Percentiles rank a stretch among this genome's conserved stretches.
phyloP scores from a whole-genome alignment of 805 yeast species.

The Candida oleophila region DNA sequence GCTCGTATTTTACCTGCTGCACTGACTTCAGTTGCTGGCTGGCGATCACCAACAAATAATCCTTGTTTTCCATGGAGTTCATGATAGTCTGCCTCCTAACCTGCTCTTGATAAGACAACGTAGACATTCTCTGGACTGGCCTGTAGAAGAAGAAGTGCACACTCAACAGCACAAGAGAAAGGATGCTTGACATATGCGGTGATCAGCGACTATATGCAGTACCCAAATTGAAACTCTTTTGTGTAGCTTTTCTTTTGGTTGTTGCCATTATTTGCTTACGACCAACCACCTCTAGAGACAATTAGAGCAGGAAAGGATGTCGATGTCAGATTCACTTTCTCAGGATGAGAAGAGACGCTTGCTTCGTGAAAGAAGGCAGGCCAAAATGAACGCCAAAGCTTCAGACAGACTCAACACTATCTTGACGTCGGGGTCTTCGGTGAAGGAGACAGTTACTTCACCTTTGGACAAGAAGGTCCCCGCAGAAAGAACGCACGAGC shows the following conservation, averaged over 20 bases:
- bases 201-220: no score
- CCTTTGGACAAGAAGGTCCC: conserved; percentile 27
- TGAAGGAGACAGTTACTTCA: conserved; percentile 31
- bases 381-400: conserved; percentile 60
- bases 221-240: no score
- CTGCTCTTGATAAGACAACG: conserved; percentile 21
- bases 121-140: not conserved
- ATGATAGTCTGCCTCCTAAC: conserved; percentile 32
- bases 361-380: conserved; percentile 63
- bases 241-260: no score
- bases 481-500: not conserved
- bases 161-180: no score
- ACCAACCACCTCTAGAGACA: no score
- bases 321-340: conserved; percentile 20
- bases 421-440: conserved; percentile 38
- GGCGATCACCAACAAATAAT: conserved; percentile 37
- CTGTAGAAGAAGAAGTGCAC: no score
- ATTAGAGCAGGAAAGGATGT: no score
- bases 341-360: conserved; percentile 60
- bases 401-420: conserved; percentile 49
- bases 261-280: no score
- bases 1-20: conserved; percentile 41
- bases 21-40: conserved; percentile 43
- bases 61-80: conserved; percentile 40
- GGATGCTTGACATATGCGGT: no score